Conservation (phyloP, 805 yeast species). For the Scheffersomyces ergatensis region DNA sequence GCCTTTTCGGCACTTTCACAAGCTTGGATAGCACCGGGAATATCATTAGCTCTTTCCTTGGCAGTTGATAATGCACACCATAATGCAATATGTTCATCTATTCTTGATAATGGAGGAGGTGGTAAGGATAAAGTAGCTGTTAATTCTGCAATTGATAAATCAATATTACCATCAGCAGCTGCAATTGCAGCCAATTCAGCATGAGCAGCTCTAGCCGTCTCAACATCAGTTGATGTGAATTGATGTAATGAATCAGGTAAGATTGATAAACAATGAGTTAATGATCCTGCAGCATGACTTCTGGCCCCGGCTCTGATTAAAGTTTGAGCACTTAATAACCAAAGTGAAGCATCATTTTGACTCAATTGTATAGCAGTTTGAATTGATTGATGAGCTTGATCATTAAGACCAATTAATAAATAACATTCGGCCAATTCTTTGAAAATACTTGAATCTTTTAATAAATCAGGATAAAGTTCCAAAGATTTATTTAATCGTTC, state of each 20-base stretch:
- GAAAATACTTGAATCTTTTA: slow-evolving; percentile 39
- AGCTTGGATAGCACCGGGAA: slow-evolving; percentile 46
- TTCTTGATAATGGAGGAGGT: slow-evolving; percentile 42
- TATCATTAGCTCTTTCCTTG: slow-evolving; percentile 49
- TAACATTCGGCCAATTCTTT: slow-evolving; percentile 54
- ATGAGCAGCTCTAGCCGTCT: slow-evolving; percentile 50
- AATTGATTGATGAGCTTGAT: slow-evolving; percentile 51
- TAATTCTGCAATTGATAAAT: slow-evolving; percentile 48
- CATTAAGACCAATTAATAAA: slow-evolving; percentile 42
- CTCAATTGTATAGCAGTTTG: slow-evolving; percentile 38
- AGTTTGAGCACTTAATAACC: slow-evolving; percentile 50
- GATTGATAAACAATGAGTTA: slow-evolving; percentile 43
- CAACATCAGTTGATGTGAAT: slow-evolving; percentile 33
- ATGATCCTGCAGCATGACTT: slow-evolving; percentile 45
- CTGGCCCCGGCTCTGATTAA: slow-evolving; percentile 42
- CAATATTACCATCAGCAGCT: slow-evolving; percentile 48
- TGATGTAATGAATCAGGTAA: slow-evolving; percentile 32
- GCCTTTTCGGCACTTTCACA: slow-evolving; percentile 48
- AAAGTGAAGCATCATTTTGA: slow-evolving; percentile 43
- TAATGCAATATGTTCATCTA: slow-evolving; percentile 46
- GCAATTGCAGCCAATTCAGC: slow-evolving; percentile 57
- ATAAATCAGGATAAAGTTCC: slow-evolving; percentile 33
- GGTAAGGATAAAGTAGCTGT: slow-evolving; percentile 50
- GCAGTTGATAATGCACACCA: slow-evolving; percentile 56
- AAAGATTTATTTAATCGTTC: slow-evolving; percentile 39